Conservation (phyloP, 345 rosid species). For the Ailanthus altissimus region DNA sequence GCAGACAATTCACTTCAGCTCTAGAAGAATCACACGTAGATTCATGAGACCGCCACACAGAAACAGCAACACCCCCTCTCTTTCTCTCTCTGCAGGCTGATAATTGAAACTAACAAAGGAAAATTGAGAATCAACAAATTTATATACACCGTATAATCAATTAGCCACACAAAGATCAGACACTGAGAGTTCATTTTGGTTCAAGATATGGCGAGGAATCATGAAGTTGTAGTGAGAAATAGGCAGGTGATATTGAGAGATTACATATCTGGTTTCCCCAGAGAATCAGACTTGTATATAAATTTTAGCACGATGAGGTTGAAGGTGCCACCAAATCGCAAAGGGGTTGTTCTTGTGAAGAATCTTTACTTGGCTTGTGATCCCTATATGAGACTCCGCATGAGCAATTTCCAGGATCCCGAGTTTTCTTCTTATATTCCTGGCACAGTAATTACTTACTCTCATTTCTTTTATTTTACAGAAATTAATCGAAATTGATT, state of each 20-base stretch:
- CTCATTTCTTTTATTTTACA: not conserved
- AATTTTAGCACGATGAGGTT: constrained; percentile 18
- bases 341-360: constrained; percentile 35
- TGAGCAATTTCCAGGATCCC: not conserved
- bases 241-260: constrained; percentile 39
- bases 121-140: too few relatives aligned
- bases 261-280: constrained; percentile 35
- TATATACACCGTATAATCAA: too few relatives aligned
- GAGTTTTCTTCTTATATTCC: not conserved
- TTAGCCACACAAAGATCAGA: too few relatives aligned
- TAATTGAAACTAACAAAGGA: too few relatives aligned
- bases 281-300: constrained; percentile 37
- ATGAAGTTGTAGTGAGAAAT: constrained; percentile 23
- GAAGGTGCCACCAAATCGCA: constrained; percentile 27
- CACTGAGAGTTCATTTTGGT: too few relatives aligned
- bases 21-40: too few relatives aligned
- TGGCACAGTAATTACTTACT: not conserved
- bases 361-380: constrained; percentile 58
- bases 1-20: too few relatives aligned
- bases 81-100: too few relatives aligned
- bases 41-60: too few relatives aligned
- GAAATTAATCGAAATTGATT: too few relatives aligned
- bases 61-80: too few relatives aligned
- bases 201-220: not conserved
- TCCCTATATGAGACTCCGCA: constrained; percentile 47